A percentile compares a stretch with the other conserved stretches of the same genome.
Conservation (phyloP, 495 filamentous ascomycete species). For the Penicillium bialowiezense region DNA sequence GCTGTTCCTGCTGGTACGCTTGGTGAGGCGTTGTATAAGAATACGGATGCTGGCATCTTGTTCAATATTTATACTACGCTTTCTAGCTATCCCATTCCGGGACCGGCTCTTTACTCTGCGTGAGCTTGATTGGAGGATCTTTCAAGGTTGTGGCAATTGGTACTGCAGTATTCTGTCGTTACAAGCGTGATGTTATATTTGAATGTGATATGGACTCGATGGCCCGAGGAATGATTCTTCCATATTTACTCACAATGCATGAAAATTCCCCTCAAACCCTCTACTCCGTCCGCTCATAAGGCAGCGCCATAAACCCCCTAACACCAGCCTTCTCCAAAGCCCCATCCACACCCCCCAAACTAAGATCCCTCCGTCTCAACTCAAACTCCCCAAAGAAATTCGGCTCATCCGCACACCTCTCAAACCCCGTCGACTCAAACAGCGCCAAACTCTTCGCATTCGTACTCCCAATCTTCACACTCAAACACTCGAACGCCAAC, state of each 20-base stretch:
- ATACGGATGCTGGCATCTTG: constrained; percentile 57
- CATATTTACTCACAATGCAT: no score
- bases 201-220: neutral
- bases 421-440: constrained; percentile 59
- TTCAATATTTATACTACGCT: constrained; percentile 56
- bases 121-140: constrained; percentile 1
- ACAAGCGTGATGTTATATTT: neutral
- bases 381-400: constrained; percentile 72
- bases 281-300: constrained; percentile 31
- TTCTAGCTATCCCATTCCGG: constrained; percentile 49
- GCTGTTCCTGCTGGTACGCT: constrained; percentile 51
- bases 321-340: constrained; percentile 30
- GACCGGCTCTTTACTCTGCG: constrained; percentile 40
- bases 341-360: constrained; percentile 16
- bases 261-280: no score
- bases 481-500: constrained; percentile 38
- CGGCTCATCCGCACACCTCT: constrained; percentile 39
- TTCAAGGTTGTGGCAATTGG: neutral
- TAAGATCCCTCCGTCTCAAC: constrained; percentile 41
- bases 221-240: no score
- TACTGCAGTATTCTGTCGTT: neutral
- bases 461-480: constrained; percentile 57
- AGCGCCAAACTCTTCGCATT: constrained; percentile 57
- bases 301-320: constrained; percentile 37
- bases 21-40: constrained; percentile 57